Base-by-base conservation (phyloP, 1,139 yeast genomes). In the Suhomyces coccinellae region DNA sequence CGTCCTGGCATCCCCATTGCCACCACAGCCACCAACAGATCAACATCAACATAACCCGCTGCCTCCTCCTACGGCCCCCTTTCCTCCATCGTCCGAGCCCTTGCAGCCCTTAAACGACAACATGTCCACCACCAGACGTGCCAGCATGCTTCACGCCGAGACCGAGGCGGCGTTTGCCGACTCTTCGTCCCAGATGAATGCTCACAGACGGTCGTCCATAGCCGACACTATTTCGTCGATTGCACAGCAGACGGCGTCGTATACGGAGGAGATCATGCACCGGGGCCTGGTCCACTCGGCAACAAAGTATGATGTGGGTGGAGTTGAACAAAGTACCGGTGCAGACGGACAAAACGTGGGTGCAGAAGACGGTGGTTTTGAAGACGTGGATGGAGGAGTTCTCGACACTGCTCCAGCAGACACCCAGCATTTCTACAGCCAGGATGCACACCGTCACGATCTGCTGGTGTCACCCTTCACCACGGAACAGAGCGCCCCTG, bases 151-250 rank as follows among this genome's bases (percentile, higher is more conserved):
- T 29, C 37, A 42, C 11, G 24, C 14, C 28, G 28, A 38, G 8
- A 36, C 36, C 20, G 39, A 38, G 36, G 26, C 22, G 29, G n/a
- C 15, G 33, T 15, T 36, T 42, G 36, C 34, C 32, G 28, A 34
- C 29, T 29, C 43, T 10, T 36, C 8, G 14, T 7, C 15, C 17
- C 36, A 37, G 13, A 13, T 16, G 3, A 41, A 46, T 3, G 36
- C 31, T 3, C 34, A 38, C 9, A 36, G 49, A 41, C 38, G 45
- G 32, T 22, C 47, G 4, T 45, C 55, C 6, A 52, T 56, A 28
- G 57, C 50, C 16, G 52, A 51, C 33, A 48, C 50, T 28, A 53
- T 56, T 17, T 46, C 54, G 16, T 50, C 56, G 9, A 48, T 49
- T 43, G 57, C 59, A 12, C 41, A 31, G 11, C 43, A 44, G 15